Evolutionary conservation across 192 early-diverging fungal genomes (phyloP).

Genomic region (Umbelopsis sp.): DNA sequence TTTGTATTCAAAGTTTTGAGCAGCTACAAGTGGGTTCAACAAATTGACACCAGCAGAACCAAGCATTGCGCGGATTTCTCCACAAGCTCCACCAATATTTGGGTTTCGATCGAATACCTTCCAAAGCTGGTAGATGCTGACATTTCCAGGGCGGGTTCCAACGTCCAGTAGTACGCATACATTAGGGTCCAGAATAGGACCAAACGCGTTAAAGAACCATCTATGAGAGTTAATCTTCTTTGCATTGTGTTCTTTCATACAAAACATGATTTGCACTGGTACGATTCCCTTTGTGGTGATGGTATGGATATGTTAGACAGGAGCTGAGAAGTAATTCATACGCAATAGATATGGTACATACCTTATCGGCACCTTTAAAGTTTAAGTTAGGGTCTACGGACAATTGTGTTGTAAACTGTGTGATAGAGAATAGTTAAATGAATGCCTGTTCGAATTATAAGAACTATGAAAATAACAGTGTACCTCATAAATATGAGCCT

Average conservation of each 20-base stretch:
- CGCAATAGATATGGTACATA: neutral
- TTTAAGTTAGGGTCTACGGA: constrained; percentile 66
- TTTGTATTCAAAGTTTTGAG: constrained; percentile 82
- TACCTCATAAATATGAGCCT: constrained; percentile 81
- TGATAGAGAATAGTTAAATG: neutral
- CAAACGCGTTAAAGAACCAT: constrained; percentile 80
- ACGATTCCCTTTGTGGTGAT: constrained; percentile 38
- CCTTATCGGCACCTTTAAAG: constrained; percentile 63
- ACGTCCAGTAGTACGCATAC: constrained; percentile 74
- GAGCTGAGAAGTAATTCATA: too few relatives aligned
- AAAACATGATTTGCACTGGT: constrained; percentile 75
- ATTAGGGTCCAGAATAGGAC: constrained; percentile 64
- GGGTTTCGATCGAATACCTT: constrained; percentile 68
- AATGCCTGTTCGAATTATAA: neutral
- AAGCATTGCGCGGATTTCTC: constrained; percentile 68
- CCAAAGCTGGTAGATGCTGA: constrained; percentile 55
- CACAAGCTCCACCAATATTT: constrained; percentile 77
- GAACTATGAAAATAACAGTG: too few relatives aligned
- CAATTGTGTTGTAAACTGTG: constrained; percentile 79
- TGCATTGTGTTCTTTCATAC: constrained; percentile 81
- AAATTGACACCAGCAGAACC: constrained; percentile 56
- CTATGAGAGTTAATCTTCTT: constrained; percentile 76
- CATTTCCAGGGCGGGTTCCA: constrained; percentile 68
- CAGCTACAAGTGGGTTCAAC: constrained; percentile 72
- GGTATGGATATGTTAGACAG: neutral